phyloP scores from a whole-genome alignment of 2,329 filamentous ascomycete genomes.

The Colletotrichum chrysophilum region DNA sequence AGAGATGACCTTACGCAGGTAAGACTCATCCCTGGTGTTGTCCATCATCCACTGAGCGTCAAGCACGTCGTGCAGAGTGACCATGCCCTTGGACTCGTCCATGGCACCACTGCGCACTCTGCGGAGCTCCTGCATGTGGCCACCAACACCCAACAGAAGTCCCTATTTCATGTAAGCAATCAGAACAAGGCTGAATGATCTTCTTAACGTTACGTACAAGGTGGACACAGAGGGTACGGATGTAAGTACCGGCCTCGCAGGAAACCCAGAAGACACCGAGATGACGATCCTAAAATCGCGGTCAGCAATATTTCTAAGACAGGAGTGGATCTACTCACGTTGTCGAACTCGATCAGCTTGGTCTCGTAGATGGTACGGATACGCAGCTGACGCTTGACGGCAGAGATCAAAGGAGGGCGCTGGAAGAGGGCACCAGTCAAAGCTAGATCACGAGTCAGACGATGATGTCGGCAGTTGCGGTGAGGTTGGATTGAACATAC shows the following conservation, averaged over 20 bases:
- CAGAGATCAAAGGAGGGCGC: constrained; percentile 94
- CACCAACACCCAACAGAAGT: constrained; percentile 78
- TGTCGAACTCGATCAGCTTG: constrained; percentile 97
- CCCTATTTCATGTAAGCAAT: constrained; percentile 44
- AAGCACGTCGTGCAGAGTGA: constrained; percentile 93
- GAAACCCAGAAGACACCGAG: constrained; percentile 99
- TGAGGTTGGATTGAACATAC: constrained; percentile 2
- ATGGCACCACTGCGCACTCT: constrained; percentile 94
- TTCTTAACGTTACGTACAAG: constrained; percentile 55
- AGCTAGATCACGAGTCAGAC: constrained; percentile 35
- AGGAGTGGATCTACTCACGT: constrained; percentile 40
- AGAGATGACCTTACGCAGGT: constrained; percentile 87
- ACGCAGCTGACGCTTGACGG: constrained; percentile 97
- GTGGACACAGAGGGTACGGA: constrained; percentile 97
- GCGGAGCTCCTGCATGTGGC: constrained; percentile 97
- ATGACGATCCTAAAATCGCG: constrained; percentile 70
- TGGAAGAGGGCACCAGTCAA: constrained; percentile 97
- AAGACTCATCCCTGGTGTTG: constrained; percentile 89
- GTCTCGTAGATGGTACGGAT: constrained; percentile 98
- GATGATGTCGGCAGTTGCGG: background rate
- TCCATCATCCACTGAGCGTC: constrained; percentile 97
- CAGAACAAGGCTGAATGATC: background rate
- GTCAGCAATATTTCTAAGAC: background rate
- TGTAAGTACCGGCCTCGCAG: constrained; percentile 98
- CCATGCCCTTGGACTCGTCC: constrained; percentile 87